A percentile compares a stretch with the other conserved stretches of the same genome.
Conservation (phyloP, 768 basidiomycete species). For the Hericium alpestre region DNA sequence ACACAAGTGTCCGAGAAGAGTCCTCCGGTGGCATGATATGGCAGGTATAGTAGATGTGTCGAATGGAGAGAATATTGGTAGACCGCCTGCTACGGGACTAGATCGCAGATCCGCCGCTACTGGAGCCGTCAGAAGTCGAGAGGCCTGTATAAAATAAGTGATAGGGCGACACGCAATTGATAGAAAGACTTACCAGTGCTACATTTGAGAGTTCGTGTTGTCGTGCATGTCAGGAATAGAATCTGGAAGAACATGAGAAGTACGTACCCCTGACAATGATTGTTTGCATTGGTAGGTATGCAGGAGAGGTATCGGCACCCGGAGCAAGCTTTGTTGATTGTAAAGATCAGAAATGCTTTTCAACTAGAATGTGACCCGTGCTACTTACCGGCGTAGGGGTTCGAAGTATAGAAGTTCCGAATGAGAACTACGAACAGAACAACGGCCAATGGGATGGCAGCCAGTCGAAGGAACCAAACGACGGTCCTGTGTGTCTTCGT, state of each 20-base stretch:
- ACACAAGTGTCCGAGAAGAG: too few relatives aligned
- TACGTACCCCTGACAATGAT: constrained; percentile 48
- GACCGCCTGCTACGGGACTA: background rate
- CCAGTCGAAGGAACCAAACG: constrained; percentile 62
- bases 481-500: constrained; percentile 63
- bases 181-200: background rate
- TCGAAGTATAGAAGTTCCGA: constrained; percentile 81
- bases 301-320: constrained; percentile 89
- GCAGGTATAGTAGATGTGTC: too few relatives aligned
- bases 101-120: background rate
- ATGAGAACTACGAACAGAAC: constrained; percentile 74
- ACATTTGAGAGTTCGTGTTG: background rate
- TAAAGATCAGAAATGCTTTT: background rate
- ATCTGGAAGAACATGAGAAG: background rate
- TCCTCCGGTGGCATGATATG: too few relatives aligned
- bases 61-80: too few relatives aligned
- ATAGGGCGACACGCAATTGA: background rate
- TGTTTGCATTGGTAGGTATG: constrained; percentile 65
- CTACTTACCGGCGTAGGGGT: constrained; percentile 70
- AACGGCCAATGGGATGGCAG: constrained; percentile 65
- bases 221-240: background rate
- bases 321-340: constrained; percentile 51
- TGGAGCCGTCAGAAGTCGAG: background rate
- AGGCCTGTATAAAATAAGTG: background rate
- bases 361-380: background rate